Conservation (phyloP, 495 filamentous ascomycete genomes). For the Daldinia loculata region DNA sequence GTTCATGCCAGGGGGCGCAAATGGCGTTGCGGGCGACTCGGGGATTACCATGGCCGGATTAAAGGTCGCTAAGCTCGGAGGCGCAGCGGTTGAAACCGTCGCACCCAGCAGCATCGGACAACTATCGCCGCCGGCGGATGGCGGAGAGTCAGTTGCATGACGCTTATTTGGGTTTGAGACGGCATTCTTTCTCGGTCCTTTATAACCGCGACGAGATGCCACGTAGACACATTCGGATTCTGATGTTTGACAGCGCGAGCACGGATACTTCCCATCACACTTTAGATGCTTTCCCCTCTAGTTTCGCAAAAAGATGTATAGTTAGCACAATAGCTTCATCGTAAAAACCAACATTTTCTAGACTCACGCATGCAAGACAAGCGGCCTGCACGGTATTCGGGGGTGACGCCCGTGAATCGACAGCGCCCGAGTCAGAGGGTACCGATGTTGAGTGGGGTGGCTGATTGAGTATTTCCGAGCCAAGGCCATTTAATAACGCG, state of each 20-base stretch:
- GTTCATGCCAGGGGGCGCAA: slow-evolving; percentile 45
- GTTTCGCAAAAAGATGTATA: slow-evolving; percentile 16
- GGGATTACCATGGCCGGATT: slow-evolving; percentile 50
- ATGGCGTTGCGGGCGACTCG: slow-evolving; percentile 52
- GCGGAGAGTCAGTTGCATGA: slow-evolving; percentile 58
- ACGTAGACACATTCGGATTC: slow-evolving; percentile 58
- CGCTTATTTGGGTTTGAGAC: slow-evolving; percentile 61
- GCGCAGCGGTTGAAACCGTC: slow-evolving; percentile 30
- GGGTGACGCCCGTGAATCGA: slow-evolving; percentile 46
- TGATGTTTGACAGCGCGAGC: slow-evolving; percentile 54
- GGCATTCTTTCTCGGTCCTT: slow-evolving; percentile 54
- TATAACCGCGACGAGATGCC: slow-evolving; percentile 61
- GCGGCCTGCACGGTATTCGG: slow-evolving; percentile 56
- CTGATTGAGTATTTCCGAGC: slow-evolving; percentile 38
- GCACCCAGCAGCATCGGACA: slow-evolving; percentile 59
- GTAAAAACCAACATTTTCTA: neutral
- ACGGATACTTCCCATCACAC: slow-evolving; percentile 58
- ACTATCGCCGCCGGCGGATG: slow-evolving; percentile 47
- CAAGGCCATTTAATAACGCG: slow-evolving; percentile 41
- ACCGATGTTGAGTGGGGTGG: slow-evolving; percentile 37
- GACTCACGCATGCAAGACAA: slow-evolving; percentile 60
- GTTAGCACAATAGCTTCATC: slow-evolving; percentile 21
- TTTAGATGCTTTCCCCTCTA: slow-evolving; percentile 62
- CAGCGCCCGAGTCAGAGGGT: slow-evolving; percentile 30
- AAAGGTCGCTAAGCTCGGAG: slow-evolving; percentile 47